Conservation (phyloP, 2,329 filamentous ascomycete genomes). For the Trichoderma harzianum region DNA sequence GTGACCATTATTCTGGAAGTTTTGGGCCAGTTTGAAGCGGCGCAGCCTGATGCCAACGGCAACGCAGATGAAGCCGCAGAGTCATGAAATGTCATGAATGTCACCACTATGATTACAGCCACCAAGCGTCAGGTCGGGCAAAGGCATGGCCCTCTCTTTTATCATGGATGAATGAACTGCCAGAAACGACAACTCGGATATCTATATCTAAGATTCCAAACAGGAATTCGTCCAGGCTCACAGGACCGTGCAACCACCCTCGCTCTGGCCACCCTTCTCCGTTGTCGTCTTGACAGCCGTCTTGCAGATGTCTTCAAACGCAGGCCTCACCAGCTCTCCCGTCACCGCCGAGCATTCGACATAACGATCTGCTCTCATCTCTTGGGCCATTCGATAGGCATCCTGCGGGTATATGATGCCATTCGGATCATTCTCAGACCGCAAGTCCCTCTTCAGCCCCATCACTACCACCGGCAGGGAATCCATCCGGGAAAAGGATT, state of each 20-base stretch:
- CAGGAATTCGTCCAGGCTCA: conserved; percentile 29
- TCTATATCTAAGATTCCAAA: not conserved
- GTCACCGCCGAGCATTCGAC: conserved; percentile 62
- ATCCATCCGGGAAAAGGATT: conserved; percentile 45
- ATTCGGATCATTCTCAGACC: conserved; percentile 56
- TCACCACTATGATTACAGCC: not conserved
- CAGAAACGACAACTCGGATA: not conserved
- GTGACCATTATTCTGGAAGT: conserved; percentile 54
- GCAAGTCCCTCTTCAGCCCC: conserved; percentile 59
- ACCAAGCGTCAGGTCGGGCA: not conserved
- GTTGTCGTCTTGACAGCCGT: conserved; percentile 51
- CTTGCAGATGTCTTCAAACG: conserved; percentile 59
- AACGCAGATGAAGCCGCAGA: conserved; percentile 39
- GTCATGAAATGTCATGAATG: conserved; percentile 27
- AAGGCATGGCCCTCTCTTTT: not conserved
- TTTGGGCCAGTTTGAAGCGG: conserved; percentile 48
- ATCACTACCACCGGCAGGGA: conserved; percentile 53
- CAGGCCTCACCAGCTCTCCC: conserved; percentile 55
- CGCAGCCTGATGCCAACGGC: conserved; percentile 31
- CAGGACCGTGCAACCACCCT: conserved; percentile 52
- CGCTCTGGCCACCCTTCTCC: conserved; percentile 49
- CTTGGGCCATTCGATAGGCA: conserved; percentile 53
- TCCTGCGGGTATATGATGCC: conserved; percentile 61
- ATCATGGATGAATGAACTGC: not conserved
- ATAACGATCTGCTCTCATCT: conserved; percentile 59